phyloP scores from a whole-genome alignment of 352 stramenopile genomes.

The Globisporangium lucens region DNA sequence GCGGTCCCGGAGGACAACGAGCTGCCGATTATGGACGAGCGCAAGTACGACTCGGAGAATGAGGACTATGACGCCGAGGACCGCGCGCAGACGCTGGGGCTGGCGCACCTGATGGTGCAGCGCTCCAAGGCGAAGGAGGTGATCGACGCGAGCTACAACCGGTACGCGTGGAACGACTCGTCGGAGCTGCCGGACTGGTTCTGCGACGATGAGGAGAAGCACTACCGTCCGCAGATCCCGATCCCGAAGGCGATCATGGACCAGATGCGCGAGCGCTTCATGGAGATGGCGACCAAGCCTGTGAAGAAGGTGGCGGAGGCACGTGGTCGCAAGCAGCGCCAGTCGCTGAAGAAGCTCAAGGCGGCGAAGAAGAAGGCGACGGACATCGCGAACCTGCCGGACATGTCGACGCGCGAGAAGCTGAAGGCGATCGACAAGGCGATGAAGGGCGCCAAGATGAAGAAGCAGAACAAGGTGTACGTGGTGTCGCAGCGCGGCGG shows the following conservation, averaged over 20 bases:
- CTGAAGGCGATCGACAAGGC: constrained; percentile 97
- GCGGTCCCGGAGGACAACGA: constrained; percentile 38
- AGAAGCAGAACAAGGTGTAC: constrained; percentile 96
- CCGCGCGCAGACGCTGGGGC: constrained; percentile 93
- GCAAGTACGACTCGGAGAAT: constrained; percentile 94
- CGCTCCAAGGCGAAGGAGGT: constrained; percentile 97
- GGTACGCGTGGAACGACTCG: constrained; percentile 98
- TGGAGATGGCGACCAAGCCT: constrained; percentile 95
- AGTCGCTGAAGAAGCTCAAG: constrained; percentile 94
- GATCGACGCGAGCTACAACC: constrained; percentile 99
- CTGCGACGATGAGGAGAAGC: constrained; percentile 92
- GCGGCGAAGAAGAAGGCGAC: constrained; percentile 97
- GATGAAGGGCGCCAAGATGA: constrained; percentile 90
- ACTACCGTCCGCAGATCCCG: constrained; percentile 98
- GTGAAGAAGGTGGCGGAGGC: constrained; percentile 99
- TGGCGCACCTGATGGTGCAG: constrained; percentile 98
- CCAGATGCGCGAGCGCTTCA: constrained; percentile 97
- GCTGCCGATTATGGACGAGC: constrained; percentile 75
- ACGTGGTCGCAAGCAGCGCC: constrained; percentile 92
- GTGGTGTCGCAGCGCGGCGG: constrained; percentile 89
- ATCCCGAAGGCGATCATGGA: constrained; percentile 96
- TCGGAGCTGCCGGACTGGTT: constrained; percentile 98
- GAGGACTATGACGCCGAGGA: constrained; percentile 98
- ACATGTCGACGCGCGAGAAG: constrained; percentile 98
- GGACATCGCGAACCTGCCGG: constrained; percentile 92